Conservation (phyloP, 176 grass and related monocot genomes). For the Pontederia paniculata region DNA sequence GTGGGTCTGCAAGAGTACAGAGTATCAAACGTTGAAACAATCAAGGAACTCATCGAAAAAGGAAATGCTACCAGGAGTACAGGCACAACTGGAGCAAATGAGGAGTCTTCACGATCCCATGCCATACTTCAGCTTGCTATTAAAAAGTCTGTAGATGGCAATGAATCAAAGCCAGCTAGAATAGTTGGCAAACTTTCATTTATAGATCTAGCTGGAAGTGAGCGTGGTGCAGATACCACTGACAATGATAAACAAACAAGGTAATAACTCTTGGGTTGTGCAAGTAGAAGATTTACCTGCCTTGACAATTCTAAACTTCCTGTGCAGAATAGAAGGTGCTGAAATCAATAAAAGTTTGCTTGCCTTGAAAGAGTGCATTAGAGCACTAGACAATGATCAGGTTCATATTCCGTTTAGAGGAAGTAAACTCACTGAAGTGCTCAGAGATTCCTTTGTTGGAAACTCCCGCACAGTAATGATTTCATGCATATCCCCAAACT, state of each 20-base stretch:
- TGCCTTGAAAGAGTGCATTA: slow-evolving; percentile 95
- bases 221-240: slow-evolving; percentile 97
- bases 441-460: slow-evolving; percentile 91
- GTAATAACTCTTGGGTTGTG: slow-evolving; percentile 23
- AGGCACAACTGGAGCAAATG: slow-evolving; percentile 92
- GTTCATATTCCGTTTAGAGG: slow-evolving; percentile 98
- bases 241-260: slow-evolving; percentile 99
- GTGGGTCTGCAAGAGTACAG: slow-evolving; percentile 89
- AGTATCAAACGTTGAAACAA: slow-evolving; percentile 79
- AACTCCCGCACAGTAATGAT: slow-evolving; percentile 98
- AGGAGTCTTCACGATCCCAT: slow-evolving; percentile 96
- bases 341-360: slow-evolving; percentile 99
- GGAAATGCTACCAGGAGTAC: slow-evolving; percentile 88
- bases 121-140: slow-evolving; percentile 99
- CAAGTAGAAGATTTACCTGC: slow-evolving; percentile 11
- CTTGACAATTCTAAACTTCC: slow-evolving; percentile 7
- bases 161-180: slow-evolving; percentile 56
- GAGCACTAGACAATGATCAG: slow-evolving; percentile 95
- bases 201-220: slow-evolving; percentile 95
- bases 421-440: slow-evolving; percentile 93
- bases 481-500: slow-evolving; percentile 96
- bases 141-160: slow-evolving; percentile 71
- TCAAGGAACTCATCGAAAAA: slow-evolving; percentile 87
- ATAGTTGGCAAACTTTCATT: slow-evolving; percentile 79
- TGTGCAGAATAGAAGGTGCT: slow-evolving; percentile 91